phyloP scores from a whole-genome alignment of 2,329 filamentous ascomycete genomes.

The Myriangium duriaei region DNA sequence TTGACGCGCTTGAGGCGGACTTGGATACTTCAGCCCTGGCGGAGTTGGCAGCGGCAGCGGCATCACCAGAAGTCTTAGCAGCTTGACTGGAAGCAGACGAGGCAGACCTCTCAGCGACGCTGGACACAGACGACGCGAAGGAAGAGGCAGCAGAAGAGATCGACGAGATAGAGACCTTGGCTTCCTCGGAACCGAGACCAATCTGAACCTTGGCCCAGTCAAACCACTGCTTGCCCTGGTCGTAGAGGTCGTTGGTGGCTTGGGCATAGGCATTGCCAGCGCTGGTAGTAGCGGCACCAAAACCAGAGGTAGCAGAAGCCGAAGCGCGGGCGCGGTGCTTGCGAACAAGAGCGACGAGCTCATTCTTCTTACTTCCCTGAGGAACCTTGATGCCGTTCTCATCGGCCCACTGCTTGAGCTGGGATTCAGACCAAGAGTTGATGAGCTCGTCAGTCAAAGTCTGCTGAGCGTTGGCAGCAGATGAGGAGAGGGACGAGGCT shows the following conservation, averaged over 20 bases:
- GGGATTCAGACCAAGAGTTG: constrained; percentile 76
- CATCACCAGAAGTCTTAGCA: constrained; percentile 14
- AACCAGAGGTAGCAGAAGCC: constrained; percentile 26
- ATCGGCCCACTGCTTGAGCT: constrained; percentile 87
- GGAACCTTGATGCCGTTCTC: constrained; percentile 83
- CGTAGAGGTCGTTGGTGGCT: constrained; percentile 53
- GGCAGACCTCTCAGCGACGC: constrained; percentile 12
- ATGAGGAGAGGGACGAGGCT: constrained; percentile 48
- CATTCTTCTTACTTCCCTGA: constrained; percentile 81
- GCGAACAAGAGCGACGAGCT: constrained; percentile 77
- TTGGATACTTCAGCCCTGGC: constrained; percentile 10
- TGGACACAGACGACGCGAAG: constrained; percentile 13
- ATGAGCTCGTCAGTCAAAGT: constrained; percentile 73
- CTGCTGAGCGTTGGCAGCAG: constrained; percentile 49
- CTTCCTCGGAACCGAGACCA: constrained; percentile 30
- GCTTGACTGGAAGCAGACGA: constrained; percentile 20
- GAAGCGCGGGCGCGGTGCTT: constrained; percentile 59
- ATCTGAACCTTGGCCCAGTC: constrained; percentile 33
- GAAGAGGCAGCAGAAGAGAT: constrained; percentile 18
- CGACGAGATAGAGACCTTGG: constrained; percentile 24
- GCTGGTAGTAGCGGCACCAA: constrained; percentile 34
- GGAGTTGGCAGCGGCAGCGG: constrained; percentile 23
- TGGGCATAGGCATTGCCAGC: constrained; percentile 65
- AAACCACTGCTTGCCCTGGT: constrained; percentile 23
- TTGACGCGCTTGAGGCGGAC: constrained; percentile 21